Evolutionary conservation across 1,284 basidiomycete species (phyloP).

Genomic region (Ustilago crameri): DNA sequence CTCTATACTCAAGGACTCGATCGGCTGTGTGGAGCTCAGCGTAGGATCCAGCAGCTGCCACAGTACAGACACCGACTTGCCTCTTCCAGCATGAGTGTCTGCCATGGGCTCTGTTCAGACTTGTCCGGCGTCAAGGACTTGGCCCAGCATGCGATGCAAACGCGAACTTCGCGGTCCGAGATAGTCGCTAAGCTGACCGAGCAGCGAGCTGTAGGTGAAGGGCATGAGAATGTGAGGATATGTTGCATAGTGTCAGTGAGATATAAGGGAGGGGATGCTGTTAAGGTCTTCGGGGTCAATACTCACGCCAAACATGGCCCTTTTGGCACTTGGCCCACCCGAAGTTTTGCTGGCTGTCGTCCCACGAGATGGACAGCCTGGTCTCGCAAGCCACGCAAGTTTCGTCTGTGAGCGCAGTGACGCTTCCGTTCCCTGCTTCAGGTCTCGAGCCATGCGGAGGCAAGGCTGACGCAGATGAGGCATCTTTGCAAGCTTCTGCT

Average conservation of each 20-base stretch:
- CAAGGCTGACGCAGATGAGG: not conserved
- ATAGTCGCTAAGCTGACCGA: constrained; percentile 38
- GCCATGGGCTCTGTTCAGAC: constrained; percentile 12
- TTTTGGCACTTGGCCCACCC: constrained; percentile 35
- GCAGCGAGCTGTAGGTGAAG: constrained; percentile 30
- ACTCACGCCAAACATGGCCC: constrained; percentile 44
- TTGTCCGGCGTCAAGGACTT: constrained; percentile 27
- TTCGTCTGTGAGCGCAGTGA: constrained; percentile 11
- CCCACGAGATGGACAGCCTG: constrained; percentile 16
- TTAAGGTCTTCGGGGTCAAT: no score
- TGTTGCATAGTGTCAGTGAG: not conserved
- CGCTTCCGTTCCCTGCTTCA: not conserved
- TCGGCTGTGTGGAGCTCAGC: constrained; percentile 14
- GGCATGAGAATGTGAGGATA: not conserved
- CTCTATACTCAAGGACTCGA: no score
- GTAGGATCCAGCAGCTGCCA: constrained; percentile 37
- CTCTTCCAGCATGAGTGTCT: constrained; percentile 10
- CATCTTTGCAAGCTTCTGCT: not conserved
- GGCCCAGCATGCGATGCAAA: constrained; percentile 38
- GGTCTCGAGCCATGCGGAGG: not conserved
- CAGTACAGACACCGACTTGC: constrained; percentile 27
- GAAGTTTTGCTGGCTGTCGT: constrained; percentile 9
- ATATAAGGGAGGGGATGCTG: no score
- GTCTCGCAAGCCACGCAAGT: constrained; percentile 36
- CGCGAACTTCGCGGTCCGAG: constrained; percentile 29